phyloP scores from a whole-genome alignment of 768 basidiomycete genomes.

The Asterophora lycoperdoides region DNA sequence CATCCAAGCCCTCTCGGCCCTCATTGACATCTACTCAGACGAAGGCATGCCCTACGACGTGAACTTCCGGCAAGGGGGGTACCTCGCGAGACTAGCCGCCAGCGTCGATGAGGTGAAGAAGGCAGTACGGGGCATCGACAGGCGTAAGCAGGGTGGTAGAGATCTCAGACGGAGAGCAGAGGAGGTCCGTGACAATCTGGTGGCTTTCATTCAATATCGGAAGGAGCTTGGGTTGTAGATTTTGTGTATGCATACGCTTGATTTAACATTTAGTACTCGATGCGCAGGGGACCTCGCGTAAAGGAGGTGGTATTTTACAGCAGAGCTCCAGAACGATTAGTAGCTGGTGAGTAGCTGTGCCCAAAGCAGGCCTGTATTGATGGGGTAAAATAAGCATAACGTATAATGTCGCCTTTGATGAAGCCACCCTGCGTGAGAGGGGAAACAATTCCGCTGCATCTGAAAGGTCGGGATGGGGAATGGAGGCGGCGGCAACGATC shows the following conservation, averaged over 20 bases:
- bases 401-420: too few relatives aligned
- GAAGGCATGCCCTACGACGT: conserved; percentile 75
- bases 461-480: too few relatives aligned
- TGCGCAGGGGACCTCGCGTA: too few relatives aligned
- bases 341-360: too few relatives aligned
- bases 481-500: too few relatives aligned
- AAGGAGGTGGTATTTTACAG: too few relatives aligned
- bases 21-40: conserved; percentile 94
- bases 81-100: conserved; percentile 49
- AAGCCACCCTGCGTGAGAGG: too few relatives aligned
- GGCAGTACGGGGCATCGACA: conserved; percentile 61
- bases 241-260: not conserved
- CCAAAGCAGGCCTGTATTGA: too few relatives aligned
- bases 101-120: conserved; percentile 61
- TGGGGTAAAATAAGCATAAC: too few relatives aligned
- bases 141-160: conserved; percentile 59
- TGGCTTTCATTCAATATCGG: conserved; percentile 74
- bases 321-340: too few relatives aligned
- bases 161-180: conserved; percentile 69
- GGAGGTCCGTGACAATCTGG: conserved; percentile 70
- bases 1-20: conserved; percentile 73
- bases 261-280: too few relatives aligned
- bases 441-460: too few relatives aligned
- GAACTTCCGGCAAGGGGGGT: conserved; percentile 67
- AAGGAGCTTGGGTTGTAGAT: conserved; percentile 44